Conservation (phyloP, 257 asterid species). For the Leptodermis oblonga region DNA sequence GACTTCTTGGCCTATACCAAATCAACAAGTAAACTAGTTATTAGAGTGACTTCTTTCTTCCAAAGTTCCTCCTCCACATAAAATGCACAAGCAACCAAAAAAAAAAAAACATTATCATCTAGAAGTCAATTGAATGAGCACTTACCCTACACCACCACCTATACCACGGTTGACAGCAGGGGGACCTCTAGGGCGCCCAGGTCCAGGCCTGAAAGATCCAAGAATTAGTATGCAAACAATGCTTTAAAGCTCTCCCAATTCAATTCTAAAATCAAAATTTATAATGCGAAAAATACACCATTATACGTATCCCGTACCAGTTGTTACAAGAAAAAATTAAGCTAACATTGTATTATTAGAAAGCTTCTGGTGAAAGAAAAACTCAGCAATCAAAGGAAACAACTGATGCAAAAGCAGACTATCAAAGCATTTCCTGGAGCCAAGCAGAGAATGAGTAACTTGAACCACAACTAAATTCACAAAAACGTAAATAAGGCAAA, state of each 20-base stretch:
- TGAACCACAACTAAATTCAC: neutral
- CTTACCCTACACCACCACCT: constrained; percentile 48
- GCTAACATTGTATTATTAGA: neutral
- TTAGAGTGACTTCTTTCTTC: neutral
- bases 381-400: neutral
- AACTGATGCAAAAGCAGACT: neutral
- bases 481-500: neutral
- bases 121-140: neutral
- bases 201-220: constrained; percentile 43
- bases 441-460: neutral
- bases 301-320: too few species aligned
- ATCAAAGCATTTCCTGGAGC: neutral
- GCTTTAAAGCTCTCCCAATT: neutral
- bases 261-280: neutral
- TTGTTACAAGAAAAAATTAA: neutral
- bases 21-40: neutral
- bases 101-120: too few species aligned
- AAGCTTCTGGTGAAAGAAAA: neutral
- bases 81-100: neutral
- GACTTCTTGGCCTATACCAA: constrained; percentile 41
- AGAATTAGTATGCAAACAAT: neutral
- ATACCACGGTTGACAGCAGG: constrained; percentile 21
- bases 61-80: neutral
- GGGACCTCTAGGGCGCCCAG: constrained; percentile 44
- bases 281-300: neutral